Evolutionary conservation across 2,329 filamentous ascomycete genomes (phyloP), one percentile per base, ranked within the genome.

Genomic region (Emergomyces africanus): DNA sequence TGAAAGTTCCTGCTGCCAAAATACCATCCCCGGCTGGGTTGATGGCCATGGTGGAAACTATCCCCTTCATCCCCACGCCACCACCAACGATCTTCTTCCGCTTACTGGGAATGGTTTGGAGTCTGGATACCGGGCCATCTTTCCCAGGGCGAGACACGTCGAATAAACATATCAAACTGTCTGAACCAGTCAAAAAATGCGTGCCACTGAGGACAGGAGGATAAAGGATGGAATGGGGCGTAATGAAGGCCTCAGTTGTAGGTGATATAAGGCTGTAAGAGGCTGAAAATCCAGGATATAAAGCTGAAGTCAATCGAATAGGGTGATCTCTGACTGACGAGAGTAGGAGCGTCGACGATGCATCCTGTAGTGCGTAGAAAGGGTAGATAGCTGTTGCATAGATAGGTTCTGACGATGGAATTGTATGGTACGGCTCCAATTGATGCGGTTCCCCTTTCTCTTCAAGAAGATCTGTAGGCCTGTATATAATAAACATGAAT

Each of bases 1-100:
- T 78, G 46, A 79, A 79, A 0, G 82, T 81, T 5, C 83, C 83
- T 0, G 81, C 81, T 20, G 83, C 83, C 6, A 83, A 70, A 0
- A 83, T 67, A 0, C 77, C 75, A 33, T 78, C 74, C 14, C 65
- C 68, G 3, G 65, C 65, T 3, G 71, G 66, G 50, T 75, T 76
- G 49, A 81, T 68, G 1, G 72, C 71, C 61, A 86, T 66, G 0
- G 80, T 75, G 8, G 78, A 79, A 9, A 86, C 74, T 28, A 78
- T 75, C 1, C 83, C 82, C 66, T 79, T 81, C 74, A 83, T 81
- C 33, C 77, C 77, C 25, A 77, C 66, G 2, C 75, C 75, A 9
- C 75, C 76, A 28, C 74, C 77, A 20, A 77, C 72, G 18, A 72
- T 70, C 61, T 75, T 75, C 64, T 73, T 77, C 49, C 75, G 73